Evolutionary conservation across 148 eudicot species (phyloP).

Genomic region (Spergularia bocconei): DNA sequence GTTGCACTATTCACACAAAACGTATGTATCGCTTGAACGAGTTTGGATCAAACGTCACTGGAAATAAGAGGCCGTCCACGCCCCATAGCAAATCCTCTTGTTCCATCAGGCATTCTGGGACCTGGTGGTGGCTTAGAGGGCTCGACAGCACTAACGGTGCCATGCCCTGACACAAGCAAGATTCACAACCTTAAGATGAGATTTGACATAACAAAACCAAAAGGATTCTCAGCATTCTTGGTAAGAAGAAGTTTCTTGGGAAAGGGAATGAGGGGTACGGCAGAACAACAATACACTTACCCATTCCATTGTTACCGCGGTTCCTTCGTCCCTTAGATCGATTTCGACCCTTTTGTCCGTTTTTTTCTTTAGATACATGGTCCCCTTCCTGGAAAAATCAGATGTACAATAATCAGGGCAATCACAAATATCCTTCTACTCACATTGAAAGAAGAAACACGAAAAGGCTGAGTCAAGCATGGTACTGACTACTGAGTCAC

Average conservation of each 20-base stretch:
- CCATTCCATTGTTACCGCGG: constrained; percentile 52
- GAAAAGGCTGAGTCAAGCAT: neutral
- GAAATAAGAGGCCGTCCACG: constrained; percentile 64
- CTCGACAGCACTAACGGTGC: constrained; percentile 44
- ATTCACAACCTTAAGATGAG: neutral
- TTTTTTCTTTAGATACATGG: constrained; percentile 45
- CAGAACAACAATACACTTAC: constrained; percentile 28
- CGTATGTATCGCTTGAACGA: neutral
- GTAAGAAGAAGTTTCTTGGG: neutral
- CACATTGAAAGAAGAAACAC: neutral
- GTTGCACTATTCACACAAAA: neutral
- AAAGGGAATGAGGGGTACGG: neutral
- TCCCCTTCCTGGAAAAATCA: constrained; percentile 42
- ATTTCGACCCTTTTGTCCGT: constrained; percentile 42
- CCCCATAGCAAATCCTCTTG: constrained; percentile 84
- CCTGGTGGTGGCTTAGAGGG: constrained; percentile 78
- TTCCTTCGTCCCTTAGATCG: constrained; percentile 57
- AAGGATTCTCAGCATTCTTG: neutral
- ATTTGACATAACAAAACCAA: neutral
- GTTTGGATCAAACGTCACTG: constrained; percentile 15
- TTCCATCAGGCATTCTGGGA: constrained; percentile 95
- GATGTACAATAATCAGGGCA: neutral
- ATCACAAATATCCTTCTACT: neutral
- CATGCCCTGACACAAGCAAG: constrained; percentile 53
- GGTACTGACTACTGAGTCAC: neutral